Evolutionary conservation across 768 basidiomycete genomes (phyloP).

Genomic region (Trametes punicea): DNA sequence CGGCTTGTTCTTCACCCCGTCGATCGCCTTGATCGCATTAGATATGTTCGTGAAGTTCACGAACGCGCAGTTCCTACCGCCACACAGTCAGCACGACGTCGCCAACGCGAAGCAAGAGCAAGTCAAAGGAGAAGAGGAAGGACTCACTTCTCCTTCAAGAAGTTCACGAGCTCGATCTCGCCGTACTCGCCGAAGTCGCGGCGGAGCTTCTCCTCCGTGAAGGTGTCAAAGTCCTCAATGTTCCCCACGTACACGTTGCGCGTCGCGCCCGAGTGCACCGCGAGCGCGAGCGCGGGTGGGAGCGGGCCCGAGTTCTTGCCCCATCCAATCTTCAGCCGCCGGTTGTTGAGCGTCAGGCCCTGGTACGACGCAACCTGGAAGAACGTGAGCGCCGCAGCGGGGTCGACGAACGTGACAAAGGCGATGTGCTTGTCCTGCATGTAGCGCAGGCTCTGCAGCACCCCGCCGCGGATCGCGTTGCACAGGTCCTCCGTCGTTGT

Average conservation of each 20-base stretch:
- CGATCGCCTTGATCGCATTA: constrained; percentile 98
- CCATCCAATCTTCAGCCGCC: constrained; percentile 96
- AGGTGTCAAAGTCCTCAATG: constrained; percentile 92
- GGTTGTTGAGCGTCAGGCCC: constrained; percentile 88
- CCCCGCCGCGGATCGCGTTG: constrained; percentile 95
- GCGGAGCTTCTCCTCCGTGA: constrained; percentile 85
- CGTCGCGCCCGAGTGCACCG: constrained; percentile 90
- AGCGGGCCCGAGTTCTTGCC: constrained; percentile 93
- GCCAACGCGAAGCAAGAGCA: too few species aligned
- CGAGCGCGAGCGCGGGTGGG: constrained; percentile 77
- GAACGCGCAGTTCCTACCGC: constrained; percentile 84
- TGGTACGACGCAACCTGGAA: constrained; percentile 89
- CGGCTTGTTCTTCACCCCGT: constrained; percentile 86
- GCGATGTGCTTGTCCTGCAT: constrained; percentile 98
- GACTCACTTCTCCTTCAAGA: constrained; percentile 82
- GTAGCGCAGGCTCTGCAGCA: constrained; percentile 90
- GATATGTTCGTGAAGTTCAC: constrained; percentile 94
- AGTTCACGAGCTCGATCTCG: constrained; percentile 96
- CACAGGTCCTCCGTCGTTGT: constrained; percentile 93
- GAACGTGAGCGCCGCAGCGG: constrained; percentile 89
- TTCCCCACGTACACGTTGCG: constrained; percentile 96
- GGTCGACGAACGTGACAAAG: constrained; percentile 95
- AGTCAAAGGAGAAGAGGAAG: not conserved
- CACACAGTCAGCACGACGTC: not conserved
- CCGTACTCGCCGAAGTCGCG: constrained; percentile 94